Percentiles rank a stretch among this genome's conserved stretches.
phyloP scores from a whole-genome alignment of 1,284 basidiomycete species.

The Baeospora myosura region DNA sequence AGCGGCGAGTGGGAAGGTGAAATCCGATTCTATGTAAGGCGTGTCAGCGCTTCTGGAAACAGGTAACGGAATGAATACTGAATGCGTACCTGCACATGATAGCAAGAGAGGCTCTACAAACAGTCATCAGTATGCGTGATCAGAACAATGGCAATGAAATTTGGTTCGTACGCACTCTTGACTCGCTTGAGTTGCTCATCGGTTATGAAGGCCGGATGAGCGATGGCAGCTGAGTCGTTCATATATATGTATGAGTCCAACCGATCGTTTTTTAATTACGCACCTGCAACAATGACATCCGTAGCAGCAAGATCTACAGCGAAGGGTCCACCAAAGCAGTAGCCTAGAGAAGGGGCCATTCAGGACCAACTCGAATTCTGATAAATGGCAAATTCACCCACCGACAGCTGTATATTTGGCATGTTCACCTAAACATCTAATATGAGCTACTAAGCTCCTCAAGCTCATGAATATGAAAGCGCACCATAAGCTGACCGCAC shows the following conservation, averaged over 20 bases:
- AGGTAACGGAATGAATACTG: not conserved
- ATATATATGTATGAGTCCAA: not conserved
- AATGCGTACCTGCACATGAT: constrained; percentile 39
- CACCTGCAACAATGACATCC: constrained; percentile 42
- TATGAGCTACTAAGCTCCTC: not conserved
- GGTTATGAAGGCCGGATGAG: constrained; percentile 47
- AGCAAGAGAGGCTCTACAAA: constrained; percentile 45
- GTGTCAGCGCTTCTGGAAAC: not conserved
- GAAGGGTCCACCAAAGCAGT: constrained; percentile 52
- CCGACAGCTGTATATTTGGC: constrained; percentile 31
- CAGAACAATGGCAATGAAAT: not conserved
- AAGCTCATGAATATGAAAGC: constrained; percentile 5
- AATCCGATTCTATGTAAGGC: constrained; percentile 39
- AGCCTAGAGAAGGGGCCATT: constrained; percentile 27
- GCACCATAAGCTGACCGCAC: constrained; percentile 37
- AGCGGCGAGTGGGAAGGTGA: constrained; percentile 34
- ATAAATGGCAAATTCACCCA: constrained; percentile 13
- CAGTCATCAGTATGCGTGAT: not conserved
- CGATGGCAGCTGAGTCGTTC: constrained; percentile 46
- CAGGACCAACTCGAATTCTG: not conserved
- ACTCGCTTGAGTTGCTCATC: constrained; percentile 39
- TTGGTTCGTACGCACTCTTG: constrained; percentile 33
- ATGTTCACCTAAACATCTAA: constrained; percentile 1
- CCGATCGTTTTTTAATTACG: constrained; percentile 6
- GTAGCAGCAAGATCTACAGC: constrained; percentile 36